Percentiles rank a stretch among this genome's conserved stretches.
These are phyloP conservation scores for Sophora flavescens DNA, from an alignment of 306 rosid genomes.

Conservation along the genomic window DNA sequence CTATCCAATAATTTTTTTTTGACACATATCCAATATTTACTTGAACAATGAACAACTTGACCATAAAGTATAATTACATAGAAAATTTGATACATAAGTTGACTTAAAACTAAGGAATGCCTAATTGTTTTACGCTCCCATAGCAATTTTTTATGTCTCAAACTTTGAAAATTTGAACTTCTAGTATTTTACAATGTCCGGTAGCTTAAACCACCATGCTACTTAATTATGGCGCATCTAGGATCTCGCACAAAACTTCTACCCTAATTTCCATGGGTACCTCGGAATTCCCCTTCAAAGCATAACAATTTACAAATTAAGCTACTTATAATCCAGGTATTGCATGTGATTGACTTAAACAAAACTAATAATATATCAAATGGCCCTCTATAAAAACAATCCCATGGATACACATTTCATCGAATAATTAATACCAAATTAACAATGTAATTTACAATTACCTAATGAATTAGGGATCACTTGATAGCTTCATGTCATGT, in stretches of 20 bases:
- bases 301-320: not conserved
- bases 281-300: conserved; percentile 40
- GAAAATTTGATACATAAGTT: conserved; percentile 31
- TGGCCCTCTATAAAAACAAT: not conserved
- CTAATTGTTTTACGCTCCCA: not conserved
- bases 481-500: not conserved
- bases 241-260: conserved; percentile 39
- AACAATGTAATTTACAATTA: conserved; percentile 1
- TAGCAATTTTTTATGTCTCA: conserved; percentile 23
- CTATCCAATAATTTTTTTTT: not conserved
- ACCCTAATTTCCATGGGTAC: conserved; percentile 35
- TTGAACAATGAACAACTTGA: too few relatives aligned
- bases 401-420: not conserved
- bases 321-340: not conserved
- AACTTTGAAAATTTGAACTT: not conserved
- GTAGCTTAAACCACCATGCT: conserved; percentile 25
- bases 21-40: not conserved
- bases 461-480: not conserved
- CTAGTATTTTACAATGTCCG: not conserved
- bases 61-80: not conserved
- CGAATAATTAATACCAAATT: not conserved
- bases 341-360: too few relatives aligned
- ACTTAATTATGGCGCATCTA: not conserved
- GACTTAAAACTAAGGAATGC: conserved; percentile 34
- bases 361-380: not conserved